Base-by-base conservation (phyloP, 306 rosid genomes). In the Prunus padus region DNA sequence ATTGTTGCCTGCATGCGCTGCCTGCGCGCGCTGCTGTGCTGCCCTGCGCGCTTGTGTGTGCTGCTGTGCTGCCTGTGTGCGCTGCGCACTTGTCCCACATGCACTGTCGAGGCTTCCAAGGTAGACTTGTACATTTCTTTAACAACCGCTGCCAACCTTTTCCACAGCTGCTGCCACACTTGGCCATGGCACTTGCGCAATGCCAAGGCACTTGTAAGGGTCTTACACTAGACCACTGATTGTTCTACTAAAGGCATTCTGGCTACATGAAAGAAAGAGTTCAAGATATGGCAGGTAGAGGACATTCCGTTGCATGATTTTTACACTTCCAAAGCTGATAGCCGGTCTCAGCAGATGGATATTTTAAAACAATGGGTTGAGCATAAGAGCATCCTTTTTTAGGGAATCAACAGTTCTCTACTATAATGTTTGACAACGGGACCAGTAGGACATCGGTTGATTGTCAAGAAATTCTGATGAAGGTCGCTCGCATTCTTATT, bases 241-340 rank as follows among this genome's bases (percentile, higher is more conserved):
- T 72, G 87, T 94, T 79, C 97, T 94, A 72, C 97, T 5, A 90
- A 92, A 84, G 93, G 96, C 71, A 90, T 92, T 76, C 73, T 94
- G 74, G 77, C 90, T 19, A 94, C 84, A 25, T 94, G 98, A 97
- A 92, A 88, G 74, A 87, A 84, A 78, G 98, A 94, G 86, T 92
- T 94, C 44, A 87, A 81, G 52, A 86, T 40, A 20, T 90, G 98
- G 98, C 98, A 94, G 79, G 92, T 94, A 54, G 98, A 92, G 82
- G 88, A 92, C 75, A 77, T 90, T 64, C 97, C 96, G 15, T 84
- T 94, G 12, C 81, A 62, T 78, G 96, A 94, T 60, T 87, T 90
- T 49, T 94, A 94, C 82, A 65, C 88, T 3, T 84, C 62, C 33
- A 90, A 92, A 85, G 98, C 98, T 19, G 95, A 91, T 26, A 85